phyloP scores from a whole-genome alignment of 108 stramenopile genomes.

The Aureococcus anophagefferens region DNA sequence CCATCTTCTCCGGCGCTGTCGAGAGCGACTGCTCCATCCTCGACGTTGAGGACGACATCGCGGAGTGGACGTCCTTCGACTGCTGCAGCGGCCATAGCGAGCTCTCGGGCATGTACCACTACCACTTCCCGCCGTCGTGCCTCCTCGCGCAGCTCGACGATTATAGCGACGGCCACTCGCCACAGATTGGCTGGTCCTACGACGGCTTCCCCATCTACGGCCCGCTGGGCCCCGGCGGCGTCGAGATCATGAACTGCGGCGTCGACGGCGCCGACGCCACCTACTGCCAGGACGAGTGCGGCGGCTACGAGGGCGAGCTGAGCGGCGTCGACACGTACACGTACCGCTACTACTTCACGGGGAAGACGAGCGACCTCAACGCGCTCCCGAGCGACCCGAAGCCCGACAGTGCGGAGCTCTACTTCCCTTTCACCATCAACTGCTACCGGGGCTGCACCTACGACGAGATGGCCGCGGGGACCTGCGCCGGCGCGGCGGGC shows the following conservation, averaged over 20 bases:
- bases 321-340: neutral
- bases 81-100: neutral
- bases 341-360: neutral
- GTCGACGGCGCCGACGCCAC: slow-evolving; percentile 12
- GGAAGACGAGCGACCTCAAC: neutral
- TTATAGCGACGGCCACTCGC: slow-evolving; percentile 2
- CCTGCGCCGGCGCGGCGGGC: too few species aligned
- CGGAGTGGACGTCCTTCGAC: neutral
- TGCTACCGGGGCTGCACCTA: too few species aligned
- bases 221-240: neutral
- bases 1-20: neutral
- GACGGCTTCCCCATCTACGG: slow-evolving; percentile 37
- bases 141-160: slow-evolving; percentile 12
- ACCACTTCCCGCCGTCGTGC: slow-evolving; percentile 29
- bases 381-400: neutral
- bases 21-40: neutral
- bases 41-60: neutral
- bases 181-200: slow-evolving; percentile 27
- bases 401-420: neutral
- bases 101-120: slow-evolving; percentile 10
- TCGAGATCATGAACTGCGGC: neutral
- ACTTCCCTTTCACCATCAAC: too few species aligned
- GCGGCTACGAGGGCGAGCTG: neutral
- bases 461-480: too few species aligned
- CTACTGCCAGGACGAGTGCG: neutral